phyloP scores from a whole-genome alignment of 345 rosid species.

The Mallotus nudiflorus region DNA sequence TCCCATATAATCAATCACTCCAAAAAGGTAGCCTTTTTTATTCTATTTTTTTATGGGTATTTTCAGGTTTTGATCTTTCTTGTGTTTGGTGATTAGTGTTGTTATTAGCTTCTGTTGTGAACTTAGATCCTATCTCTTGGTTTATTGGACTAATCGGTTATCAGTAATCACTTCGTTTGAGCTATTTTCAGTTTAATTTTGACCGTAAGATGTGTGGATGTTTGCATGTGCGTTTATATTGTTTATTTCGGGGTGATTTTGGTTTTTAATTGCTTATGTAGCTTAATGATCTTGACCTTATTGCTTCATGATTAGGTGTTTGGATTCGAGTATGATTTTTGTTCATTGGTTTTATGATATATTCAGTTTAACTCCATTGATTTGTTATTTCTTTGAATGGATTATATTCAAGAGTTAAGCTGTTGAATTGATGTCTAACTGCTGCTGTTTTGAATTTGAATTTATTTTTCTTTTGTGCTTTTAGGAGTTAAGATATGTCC shows the following conservation, averaged over 20 bases:
- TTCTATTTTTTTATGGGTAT: not conserved
- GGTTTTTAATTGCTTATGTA: too few relatives aligned
- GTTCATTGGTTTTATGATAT: not conserved
- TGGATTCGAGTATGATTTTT: not conserved
- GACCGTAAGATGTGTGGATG: not conserved
- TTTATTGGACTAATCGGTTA: not conserved
- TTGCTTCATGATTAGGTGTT: not conserved
- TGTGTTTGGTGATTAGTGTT: not conserved
- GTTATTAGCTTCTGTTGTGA: not conserved
- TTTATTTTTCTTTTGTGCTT: not conserved
- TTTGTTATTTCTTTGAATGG: not conserved
- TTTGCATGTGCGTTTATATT: not conserved
- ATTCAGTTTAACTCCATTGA: too few relatives aligned
- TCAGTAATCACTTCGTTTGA: not conserved
- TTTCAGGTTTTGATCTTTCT: not conserved
- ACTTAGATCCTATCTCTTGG: not conserved
- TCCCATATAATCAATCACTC: constrained; percentile 59
- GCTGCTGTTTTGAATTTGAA: too few relatives aligned
- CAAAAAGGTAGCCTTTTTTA: constrained; percentile 39
- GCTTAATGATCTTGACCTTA: not conserved
- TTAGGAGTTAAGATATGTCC: constrained; percentile 60
- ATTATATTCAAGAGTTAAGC: too few relatives aligned
- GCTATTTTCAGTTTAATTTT: not conserved
- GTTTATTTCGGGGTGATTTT: too few relatives aligned
- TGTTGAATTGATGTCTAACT: not conserved